These are phyloP conservation scores for Protea cynaroides DNA, from an alignment of 164 flowering plant genomes.

Conservation along the genomic window DNA sequence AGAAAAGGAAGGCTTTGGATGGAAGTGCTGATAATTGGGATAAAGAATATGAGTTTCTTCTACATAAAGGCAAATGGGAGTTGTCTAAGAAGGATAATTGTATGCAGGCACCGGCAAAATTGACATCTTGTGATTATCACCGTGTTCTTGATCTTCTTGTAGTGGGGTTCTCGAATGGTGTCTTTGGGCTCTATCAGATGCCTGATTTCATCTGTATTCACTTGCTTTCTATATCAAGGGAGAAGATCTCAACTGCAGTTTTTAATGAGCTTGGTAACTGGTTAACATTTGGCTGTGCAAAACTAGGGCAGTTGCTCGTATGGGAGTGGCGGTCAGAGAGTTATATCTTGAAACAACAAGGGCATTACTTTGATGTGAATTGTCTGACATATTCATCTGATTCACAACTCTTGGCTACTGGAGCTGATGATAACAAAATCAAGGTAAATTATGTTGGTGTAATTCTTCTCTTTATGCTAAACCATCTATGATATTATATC, in stretches of 20 bases:
- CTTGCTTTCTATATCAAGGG: conserved; percentile 80
- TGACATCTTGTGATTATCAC: conserved; percentile 90
- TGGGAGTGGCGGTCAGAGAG: conserved; percentile 99
- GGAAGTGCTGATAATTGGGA: conserved; percentile 25
- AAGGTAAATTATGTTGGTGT: conserved; percentile 44
- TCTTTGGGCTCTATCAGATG: conserved; percentile 92
- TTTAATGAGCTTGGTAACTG: conserved; percentile 91
- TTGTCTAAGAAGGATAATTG: conserved; percentile 66
- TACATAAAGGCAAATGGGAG: conserved; percentile 72
- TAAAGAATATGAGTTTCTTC: conserved; percentile 23
- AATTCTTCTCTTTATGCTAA: background rate
- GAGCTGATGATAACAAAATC: conserved; percentile 97
- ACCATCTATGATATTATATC: background rate
- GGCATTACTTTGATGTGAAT: conserved; percentile 97
- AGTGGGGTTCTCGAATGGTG: conserved; percentile 91
- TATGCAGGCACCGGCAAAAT: conserved; percentile 54
- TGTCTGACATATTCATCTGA: conserved; percentile 89
- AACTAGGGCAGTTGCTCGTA: conserved; percentile 91
- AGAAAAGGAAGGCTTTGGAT: conserved; percentile 48
- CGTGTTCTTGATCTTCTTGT: conserved; percentile 74
- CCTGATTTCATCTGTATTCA: conserved; percentile 92
- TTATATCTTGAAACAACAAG: conserved; percentile 92
- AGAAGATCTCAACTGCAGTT: conserved; percentile 87
- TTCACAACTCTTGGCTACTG: conserved; percentile 94
- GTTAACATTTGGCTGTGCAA: conserved; percentile 94